Evolutionary conservation across 305 asterid species (phyloP), one percentile per base, ranked within the genome.

Genomic region (Petunia hybrid): DNA sequence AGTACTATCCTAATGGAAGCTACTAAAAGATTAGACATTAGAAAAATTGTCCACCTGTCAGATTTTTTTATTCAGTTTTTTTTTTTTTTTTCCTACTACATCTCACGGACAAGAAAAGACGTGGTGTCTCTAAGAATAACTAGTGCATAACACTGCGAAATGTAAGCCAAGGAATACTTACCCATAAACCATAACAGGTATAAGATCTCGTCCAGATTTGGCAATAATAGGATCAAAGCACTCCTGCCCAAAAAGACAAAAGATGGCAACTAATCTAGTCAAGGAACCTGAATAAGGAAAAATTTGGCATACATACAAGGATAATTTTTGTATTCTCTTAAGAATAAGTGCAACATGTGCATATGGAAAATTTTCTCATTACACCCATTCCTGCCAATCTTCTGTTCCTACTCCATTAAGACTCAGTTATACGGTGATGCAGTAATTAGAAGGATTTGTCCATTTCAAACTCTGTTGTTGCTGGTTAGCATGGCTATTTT

Each of bases 171-270:
- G 63, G 46, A 73, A 73, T 51, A 84, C 98, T 89, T 85, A 97
- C 99, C 98, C 99, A 66, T 97, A 93, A 61, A 97, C 99, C 99
- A 97, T 94, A 86, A 97, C 92, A 39, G 99, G 99, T 85, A 97
- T 97, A 83, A 97, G 94, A 88, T 97, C 99, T 16, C 98, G 92
- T 80, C 99, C 99, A 81, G 98, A 91, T 87, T 84, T 89, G 81
- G 97, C 96, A 87, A 93, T 92, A 86, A 97, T 97, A 76, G 99
- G 99, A 87, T 97, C 99, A 86, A 97, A 97, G 88, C 99, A 91
- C 84, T 95, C 99, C 99, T 94, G 93, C 81, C 82, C 77, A 85
- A 82, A 81, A 10, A 69, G 66, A 64, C 59, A 65, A 45, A 22
- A 68, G 63, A 71, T 16, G 77, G 57, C 77, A 48, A 71, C 4